phyloP scores from a whole-genome alignment of 2,329 filamentous ascomycete genomes.

The Clarireedia sp. region DNA sequence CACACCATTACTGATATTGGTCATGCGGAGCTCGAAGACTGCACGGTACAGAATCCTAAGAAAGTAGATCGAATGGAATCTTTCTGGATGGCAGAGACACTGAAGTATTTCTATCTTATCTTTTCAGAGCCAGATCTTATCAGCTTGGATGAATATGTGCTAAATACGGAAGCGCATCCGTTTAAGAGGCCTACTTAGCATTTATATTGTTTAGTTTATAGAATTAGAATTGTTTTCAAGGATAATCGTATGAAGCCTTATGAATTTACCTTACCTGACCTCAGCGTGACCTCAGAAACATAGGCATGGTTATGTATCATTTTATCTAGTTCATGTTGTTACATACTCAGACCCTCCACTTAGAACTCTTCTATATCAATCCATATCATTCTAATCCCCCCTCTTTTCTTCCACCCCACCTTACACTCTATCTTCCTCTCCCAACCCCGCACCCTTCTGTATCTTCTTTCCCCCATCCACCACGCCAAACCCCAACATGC shows the following conservation, averaged over 20 bases:
- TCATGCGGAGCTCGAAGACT: slow-evolving; percentile 35
- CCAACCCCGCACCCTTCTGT: background rate
- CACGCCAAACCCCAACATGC: background rate
- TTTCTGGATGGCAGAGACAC: slow-evolving; percentile 57
- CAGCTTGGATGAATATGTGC: slow-evolving; percentile 53
- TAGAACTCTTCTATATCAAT: background rate
- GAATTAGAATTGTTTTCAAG: background rate
- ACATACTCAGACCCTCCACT: background rate
- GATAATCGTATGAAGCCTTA: no score
- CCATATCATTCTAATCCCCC: background rate
- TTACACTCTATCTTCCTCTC: background rate
- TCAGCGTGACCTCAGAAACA: no score
- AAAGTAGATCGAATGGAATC: slow-evolving; percentile 46
- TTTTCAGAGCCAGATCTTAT: slow-evolving; percentile 40
- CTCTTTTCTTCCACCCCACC: background rate
- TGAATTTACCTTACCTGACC: background rate
- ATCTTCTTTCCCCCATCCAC: background rate
- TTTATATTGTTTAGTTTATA: background rate
- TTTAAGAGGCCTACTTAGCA: slow-evolving; percentile 24
- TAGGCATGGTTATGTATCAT: no score
- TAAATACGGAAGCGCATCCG: slow-evolving; percentile 29
- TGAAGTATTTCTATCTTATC: slow-evolving; percentile 56
- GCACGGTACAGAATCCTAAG: slow-evolving; percentile 20
- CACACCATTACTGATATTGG: slow-evolving; percentile 36
- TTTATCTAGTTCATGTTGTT: no score